Percentiles rank a stretch among this genome's conserved stretches.
phyloP scores from a whole-genome alignment of 2,329 filamentous ascomycete species.

The Colletotrichum cereale region DNA sequence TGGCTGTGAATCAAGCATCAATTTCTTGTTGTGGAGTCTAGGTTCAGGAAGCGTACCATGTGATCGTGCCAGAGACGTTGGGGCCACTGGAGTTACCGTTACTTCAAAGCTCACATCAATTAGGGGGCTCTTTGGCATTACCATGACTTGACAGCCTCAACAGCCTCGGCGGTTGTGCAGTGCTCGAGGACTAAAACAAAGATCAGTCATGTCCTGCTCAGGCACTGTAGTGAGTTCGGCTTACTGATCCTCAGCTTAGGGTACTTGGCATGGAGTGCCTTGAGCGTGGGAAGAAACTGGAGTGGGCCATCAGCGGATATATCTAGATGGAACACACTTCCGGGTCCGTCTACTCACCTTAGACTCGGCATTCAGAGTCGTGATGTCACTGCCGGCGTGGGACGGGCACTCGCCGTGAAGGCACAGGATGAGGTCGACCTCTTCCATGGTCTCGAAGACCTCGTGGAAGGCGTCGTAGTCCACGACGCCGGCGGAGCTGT shows the following conservation, averaged over 20 bases:
- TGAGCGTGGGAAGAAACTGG: conserved; percentile 82
- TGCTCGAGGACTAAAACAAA: conserved; percentile 74
- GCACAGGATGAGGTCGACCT: conserved; percentile 85
- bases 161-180: conserved; percentile 85
- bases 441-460: conserved; percentile 91
- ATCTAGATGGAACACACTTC: neutral
- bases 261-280: conserved; percentile 79
- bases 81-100: conserved; percentile 74
- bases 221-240: neutral
- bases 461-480: conserved; percentile 79
- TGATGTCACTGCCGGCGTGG: conserved; percentile 56
- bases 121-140: neutral
- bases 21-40: neutral
- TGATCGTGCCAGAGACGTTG: conserved; percentile 69
- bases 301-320: neutral
- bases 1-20: conserved; percentile 67
- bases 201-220: neutral
- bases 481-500: conserved; percentile 77
- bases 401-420: conserved; percentile 87
- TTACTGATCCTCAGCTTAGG: conserved; percentile 72
- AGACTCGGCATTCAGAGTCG: conserved; percentile 77
- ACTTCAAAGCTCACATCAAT: neutral
- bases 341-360: conserved; percentile 44
- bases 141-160: conserved; percentile 73
- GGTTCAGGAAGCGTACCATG: conserved; percentile 47